Conservation (phyloP, 305 asterid species). For the Fraxinus greggii region DNA sequence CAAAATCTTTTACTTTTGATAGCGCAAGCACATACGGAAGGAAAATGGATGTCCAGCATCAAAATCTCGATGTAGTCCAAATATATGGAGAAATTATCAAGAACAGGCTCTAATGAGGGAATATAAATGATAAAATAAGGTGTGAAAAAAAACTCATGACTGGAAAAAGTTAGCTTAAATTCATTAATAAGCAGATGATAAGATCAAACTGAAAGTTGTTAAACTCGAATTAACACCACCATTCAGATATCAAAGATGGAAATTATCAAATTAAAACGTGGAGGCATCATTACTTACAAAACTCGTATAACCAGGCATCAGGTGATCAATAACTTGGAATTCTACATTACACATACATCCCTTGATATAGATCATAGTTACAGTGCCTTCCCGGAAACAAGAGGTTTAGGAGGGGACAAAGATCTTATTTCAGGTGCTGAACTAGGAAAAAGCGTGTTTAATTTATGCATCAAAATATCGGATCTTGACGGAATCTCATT, state of each 20-base stretch:
- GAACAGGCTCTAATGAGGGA: background rate
- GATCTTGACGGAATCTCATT: constrained; percentile 97
- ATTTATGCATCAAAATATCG: constrained; percentile 95
- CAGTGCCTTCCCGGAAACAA: constrained; percentile 25
- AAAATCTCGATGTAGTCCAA: background rate
- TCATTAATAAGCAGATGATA: background rate
- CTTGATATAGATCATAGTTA: constrained; percentile 3
- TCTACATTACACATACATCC: constrained; percentile 9
- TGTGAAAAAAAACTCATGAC: background rate
- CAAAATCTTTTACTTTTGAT: background rate
- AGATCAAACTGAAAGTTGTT: background rate
- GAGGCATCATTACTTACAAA: background rate
- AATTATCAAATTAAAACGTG: background rate
- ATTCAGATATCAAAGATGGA: background rate
- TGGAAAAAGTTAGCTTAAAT: background rate
- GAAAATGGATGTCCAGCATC: background rate
- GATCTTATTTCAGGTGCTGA: constrained; percentile 98
- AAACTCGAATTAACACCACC: background rate
- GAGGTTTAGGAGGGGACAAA: constrained; percentile 79
- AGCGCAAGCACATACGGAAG: background rate
- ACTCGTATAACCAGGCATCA: background rate
- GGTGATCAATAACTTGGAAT: background rate
- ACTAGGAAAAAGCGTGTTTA: constrained; percentile 78
- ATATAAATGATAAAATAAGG: background rate
- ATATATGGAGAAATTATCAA: background rate